Percentiles rank a stretch among this genome's conserved stretches.
These are phyloP conservation scores for Cryptosporidium meleagridis DNA, from an alignment of 169 alveolate genomes.

Conservation along the genomic window DNA sequence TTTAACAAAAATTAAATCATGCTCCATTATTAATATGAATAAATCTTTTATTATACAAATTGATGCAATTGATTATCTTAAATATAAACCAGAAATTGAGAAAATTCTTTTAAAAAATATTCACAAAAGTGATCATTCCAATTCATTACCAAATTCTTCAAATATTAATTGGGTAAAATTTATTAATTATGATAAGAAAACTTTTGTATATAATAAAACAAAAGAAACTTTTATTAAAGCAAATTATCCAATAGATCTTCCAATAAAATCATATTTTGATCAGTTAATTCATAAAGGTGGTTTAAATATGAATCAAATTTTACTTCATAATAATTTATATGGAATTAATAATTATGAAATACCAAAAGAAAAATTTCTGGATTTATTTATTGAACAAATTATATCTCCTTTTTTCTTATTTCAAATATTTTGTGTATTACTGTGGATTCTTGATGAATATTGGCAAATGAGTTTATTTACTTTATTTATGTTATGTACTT, in stretches of 20 bases:
- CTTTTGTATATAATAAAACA: slow-evolving; percentile 10
- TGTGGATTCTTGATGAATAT: slow-evolving; percentile 97
- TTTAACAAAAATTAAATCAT: not conserved
- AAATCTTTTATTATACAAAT: slow-evolving; percentile 7
- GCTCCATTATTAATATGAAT: not conserved
- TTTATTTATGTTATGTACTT: slow-evolving; percentile 85
- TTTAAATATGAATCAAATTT: not conserved
- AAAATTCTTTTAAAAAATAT: not conserved
- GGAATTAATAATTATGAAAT: slow-evolving; percentile 93
- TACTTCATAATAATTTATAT: slow-evolving; percentile 75
- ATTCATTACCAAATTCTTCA: not conserved
- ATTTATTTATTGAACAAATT: slow-evolving; percentile 92
- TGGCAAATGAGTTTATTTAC: slow-evolving; percentile 92
- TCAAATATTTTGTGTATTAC: slow-evolving; percentile 92
- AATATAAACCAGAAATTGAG: slow-evolving; percentile 8
- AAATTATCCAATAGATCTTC: slow-evolving; percentile 42
- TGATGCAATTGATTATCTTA: slow-evolving; percentile 20
- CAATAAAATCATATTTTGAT: slow-evolving; percentile 19
- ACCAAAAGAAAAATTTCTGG: slow-evolving; percentile 92
- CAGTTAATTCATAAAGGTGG: slow-evolving; percentile 15
- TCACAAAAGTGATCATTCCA: not conserved
- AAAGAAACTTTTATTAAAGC: slow-evolving; percentile 2
- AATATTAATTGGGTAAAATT: slow-evolving; percentile 1
- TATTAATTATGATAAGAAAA: slow-evolving; percentile 10
- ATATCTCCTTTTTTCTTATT: slow-evolving; percentile 96